Evolutionary conservation across 1,139 yeast species (phyloP), one percentile per base, ranked within the genome.

Genomic region (Saccharomyces hybrid): DNA sequence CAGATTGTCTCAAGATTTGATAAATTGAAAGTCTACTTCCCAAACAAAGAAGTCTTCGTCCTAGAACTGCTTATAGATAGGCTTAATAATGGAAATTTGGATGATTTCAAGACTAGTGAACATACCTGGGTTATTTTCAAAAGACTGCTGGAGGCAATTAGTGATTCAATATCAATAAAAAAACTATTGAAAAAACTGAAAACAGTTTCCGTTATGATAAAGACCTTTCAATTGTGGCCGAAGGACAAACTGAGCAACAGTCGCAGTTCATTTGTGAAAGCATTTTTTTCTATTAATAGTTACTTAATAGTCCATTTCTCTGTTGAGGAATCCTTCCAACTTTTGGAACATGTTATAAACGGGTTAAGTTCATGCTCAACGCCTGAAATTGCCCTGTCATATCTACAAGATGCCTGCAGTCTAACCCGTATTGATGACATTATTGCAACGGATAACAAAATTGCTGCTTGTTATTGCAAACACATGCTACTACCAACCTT

Each of bases 21-120:
- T 28, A 65, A 70, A 7, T 67, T 86, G 8, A 63, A 73, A 0
- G 73, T 82, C 0, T 77, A 77, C 57, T 77, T 89, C 11, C 97
- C 96, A 2, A 80, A 84, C 56, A 75, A 74, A 53, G 76, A 78
- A 12, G 64, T 71, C 0, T 88, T 89, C 55, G 71, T 88, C 2
- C 72, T 86, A 46, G 91, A 86, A 53, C 76, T 90, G 61, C 61
- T 86, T 2, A 74, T 83, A 58, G 95, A 88, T 63, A 75, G 91
- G 60, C 69, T 88, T 61, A 78, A 78, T 56, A 88, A 83, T 64
- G 56, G 66, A 54, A 66, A 71, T 55, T 58, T 74, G 55, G 62
- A 67, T 2, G 58, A 65, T 4, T 83, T 83, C 75, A 81, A 78
- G 61, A 66, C 58, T 12, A 68, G 72, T 51, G 54, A 66, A 0